Conservation (phyloP, 345 rosid species). For the Jatropha curcas region DNA sequence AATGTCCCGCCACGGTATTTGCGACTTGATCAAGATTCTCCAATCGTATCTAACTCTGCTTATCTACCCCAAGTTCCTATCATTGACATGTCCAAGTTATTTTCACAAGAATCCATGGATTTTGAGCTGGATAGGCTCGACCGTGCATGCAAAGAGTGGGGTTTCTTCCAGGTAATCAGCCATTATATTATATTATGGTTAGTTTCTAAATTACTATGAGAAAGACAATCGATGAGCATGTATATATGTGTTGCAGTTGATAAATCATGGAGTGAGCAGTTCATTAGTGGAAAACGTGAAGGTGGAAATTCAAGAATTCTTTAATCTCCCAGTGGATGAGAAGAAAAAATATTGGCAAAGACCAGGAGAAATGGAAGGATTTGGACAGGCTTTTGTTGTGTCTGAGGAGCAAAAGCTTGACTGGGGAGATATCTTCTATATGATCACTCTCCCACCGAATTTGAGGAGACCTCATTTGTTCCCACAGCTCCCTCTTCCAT, state of each 20-base stretch:
- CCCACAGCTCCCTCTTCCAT: conserved; percentile 9
- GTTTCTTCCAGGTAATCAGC: conserved; percentile 15
- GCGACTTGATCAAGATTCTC: conserved; percentile 1
- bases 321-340: conserved; percentile 17
- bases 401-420: conserved; percentile 19
- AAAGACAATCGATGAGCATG: too few species aligned
- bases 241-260: conserved; percentile 5
- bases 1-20: conserved; percentile 4
- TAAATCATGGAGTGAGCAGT: conserved; percentile 21
- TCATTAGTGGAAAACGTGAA: conserved; percentile 19
- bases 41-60: background rate
- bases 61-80: conserved; percentile 7
- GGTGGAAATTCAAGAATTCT: conserved; percentile 11
- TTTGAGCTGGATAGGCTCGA: conserved; percentile 6
- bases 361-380: conserved; percentile 17
- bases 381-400: conserved; percentile 17
- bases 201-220: too few species aligned
- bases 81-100: conserved; percentile 1
- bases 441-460: conserved; percentile 15
- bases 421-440: conserved; percentile 24
- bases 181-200: too few species aligned
- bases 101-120: conserved; percentile 1
- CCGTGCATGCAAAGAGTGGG: conserved; percentile 19
- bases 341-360: conserved; percentile 20
- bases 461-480: conserved; percentile 16